Evolutionary conservation across 371 early-diverging fungal genomes (phyloP).

Genomic region (Zancudomyces culisetae): DNA sequence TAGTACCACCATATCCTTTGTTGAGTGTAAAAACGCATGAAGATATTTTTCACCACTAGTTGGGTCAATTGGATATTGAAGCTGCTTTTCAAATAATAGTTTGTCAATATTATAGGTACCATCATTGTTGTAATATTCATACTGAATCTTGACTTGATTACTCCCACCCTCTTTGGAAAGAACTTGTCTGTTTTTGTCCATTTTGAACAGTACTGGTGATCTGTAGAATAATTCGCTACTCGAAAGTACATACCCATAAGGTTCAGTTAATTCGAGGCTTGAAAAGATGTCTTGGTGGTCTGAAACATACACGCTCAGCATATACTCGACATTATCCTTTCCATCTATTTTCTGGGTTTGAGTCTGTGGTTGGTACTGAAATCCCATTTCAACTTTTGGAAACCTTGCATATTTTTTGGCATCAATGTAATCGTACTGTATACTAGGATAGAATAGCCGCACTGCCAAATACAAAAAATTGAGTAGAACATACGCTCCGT

Average conservation of each 20-base stretch:
- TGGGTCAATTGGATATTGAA: too few relatives aligned
- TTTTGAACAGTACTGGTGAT: background rate
- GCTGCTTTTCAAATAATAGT: too few relatives aligned
- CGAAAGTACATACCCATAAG: too few relatives aligned
- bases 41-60: background rate
- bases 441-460: slow-evolving; percentile 10
- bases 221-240: too few relatives aligned
- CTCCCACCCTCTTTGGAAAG: background rate
- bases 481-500: too few relatives aligned
- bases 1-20: slow-evolving; percentile 8
- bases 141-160: too few relatives aligned
- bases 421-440: slow-evolving; percentile 2
- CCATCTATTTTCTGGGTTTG: background rate
- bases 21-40: slow-evolving; percentile 6
- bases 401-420: slow-evolving; percentile 1
- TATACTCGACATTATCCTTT: background rate
- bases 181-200: background rate
- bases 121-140: too few relatives aligned
- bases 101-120: too few relatives aligned
- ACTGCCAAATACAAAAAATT: background rate
- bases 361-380: background rate
- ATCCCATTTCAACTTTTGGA: background rate
- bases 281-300: background rate
- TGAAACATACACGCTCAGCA: background rate
- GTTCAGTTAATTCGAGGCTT: background rate